Base-by-base conservation (phyloP, 2,329 filamentous ascomycete genomes). In the Elsinoe necatrix region DNA sequence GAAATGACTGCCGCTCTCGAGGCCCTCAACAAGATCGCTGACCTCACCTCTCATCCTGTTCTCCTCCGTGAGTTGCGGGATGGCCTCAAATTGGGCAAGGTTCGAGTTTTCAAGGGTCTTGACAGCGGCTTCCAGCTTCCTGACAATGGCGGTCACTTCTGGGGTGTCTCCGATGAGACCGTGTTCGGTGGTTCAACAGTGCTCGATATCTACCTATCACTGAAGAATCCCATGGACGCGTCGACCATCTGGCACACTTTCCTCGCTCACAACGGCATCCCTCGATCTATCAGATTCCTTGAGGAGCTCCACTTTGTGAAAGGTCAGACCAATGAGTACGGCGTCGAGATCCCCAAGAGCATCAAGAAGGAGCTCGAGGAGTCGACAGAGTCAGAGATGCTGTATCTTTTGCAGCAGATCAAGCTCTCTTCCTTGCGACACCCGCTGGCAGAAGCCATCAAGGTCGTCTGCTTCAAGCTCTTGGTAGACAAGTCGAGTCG, bases 201-300 rank as follows among this genome's bases (percentile, higher is more conserved):
- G 12, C 8, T 58, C 11, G 51, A 59, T 27, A 59, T 61, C 31
- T 61, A 56, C 45, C 58, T 61, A n/a, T 61, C 57, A 1, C 45
- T 45, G 11, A 61, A 61, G 55, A 57, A 57, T 25, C 45, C 43
- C 5, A 31, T 56, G n/a, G 57, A 61, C 21, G 51, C 45, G 14
- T 58, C 59, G 1, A 61, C 57, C 3, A 59, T 61, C 14, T 59
- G 57, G 59, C 59, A 61, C 20, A 47, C 54, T 4, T 61, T 52
- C n/a, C 59, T 61, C n/a, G 59, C 57, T 6, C 50, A 59, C 35
- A 56, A 61, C 21, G 57, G 57, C 3, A 48, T 61, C 14, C 34
- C 55, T 27, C 57, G 59, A 18, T 42, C 58, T 5, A 51, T 54
- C 4, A 18, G 59, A 23, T 61, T 55, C 39, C 48, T 59, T 16